Evolutionary conservation across 306 rosid genomes (phyloP), one percentile per base, ranked within the genome.

Genomic region (Parietaria judaica): DNA sequence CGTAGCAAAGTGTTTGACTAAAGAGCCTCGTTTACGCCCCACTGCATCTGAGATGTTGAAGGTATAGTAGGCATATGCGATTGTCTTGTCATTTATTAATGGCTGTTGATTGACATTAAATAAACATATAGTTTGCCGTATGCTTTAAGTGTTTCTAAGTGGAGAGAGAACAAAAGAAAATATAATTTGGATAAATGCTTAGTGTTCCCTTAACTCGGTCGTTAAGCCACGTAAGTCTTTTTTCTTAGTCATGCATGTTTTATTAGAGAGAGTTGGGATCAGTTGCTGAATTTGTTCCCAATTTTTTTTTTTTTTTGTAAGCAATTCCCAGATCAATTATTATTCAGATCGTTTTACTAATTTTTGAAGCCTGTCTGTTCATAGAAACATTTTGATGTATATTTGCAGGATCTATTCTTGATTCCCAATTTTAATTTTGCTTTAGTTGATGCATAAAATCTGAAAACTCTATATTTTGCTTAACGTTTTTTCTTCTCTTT

Each of bases 1-100:
- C 81, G 88, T 92, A 66, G 99, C 99, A 0, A 92, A 92, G 77
- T 84, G 95, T 81, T 84, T 92, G 59, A 92, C 96, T 37, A 92
- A 92, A 75, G 99, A 92, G 56, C 94, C 99, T 53, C 96, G 99
- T 16, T 71, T 77, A 69, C 99, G 99, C 34, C 99, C 99, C 54
- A 71, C 88, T 38, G 95, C 99, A 68, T 67, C 87, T 69, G 99
- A 92, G 84, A 84, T 92, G 99, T 73, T 92, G 84, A 92, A 92
- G 96, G 99, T 84, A 79, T 58, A 80, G 66, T 66, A 14, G 57
- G 38, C 51, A 60, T 52, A 51, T 67, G 31, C 31, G 31, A 23
- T 23, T 36, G 3, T 16, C 71, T 13, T 57, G 56, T 61, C 44
- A 23, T 58, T 38, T 50, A 31, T 14, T 12, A 48, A 9, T 8